Evolutionary conservation across 441 rosid species (phyloP).

Genomic region (Erodium texanum): DNA sequence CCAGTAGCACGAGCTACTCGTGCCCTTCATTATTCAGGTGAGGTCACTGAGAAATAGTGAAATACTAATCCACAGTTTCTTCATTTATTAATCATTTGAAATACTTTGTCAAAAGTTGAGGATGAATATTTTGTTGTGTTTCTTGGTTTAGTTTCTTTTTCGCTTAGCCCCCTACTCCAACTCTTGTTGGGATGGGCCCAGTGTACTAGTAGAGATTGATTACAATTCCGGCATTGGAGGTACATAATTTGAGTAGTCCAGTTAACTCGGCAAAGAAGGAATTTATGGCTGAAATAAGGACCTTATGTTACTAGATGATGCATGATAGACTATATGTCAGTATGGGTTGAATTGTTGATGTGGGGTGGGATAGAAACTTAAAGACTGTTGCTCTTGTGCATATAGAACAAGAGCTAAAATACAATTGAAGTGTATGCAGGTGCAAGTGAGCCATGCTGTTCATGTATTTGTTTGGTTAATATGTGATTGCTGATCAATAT

Average conservation of each 20-base stretch:
- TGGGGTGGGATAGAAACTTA: no score
- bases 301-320: background rate
- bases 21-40: constrained; percentile 90
- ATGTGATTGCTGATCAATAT: background rate
- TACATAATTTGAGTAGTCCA: background rate
- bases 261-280: background rate
- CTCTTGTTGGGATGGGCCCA: background rate
- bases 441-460: background rate
- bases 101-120: background rate
- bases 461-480: background rate
- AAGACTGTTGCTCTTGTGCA: background rate
- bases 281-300: background rate
- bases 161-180: background rate
- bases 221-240: background rate
- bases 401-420: background rate
- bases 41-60: constrained; percentile 8
- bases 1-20: constrained; percentile 71
- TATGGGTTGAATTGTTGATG: background rate
- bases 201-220: background rate
- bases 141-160: background rate
- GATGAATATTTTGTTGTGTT: constrained; percentile 3
- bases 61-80: background rate
- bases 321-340: background rate
- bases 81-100: no score
- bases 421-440: background rate